Evolutionary conservation across 2,329 filamentous ascomycete species (phyloP).

Genomic region (Fusarium stilboides): DNA sequence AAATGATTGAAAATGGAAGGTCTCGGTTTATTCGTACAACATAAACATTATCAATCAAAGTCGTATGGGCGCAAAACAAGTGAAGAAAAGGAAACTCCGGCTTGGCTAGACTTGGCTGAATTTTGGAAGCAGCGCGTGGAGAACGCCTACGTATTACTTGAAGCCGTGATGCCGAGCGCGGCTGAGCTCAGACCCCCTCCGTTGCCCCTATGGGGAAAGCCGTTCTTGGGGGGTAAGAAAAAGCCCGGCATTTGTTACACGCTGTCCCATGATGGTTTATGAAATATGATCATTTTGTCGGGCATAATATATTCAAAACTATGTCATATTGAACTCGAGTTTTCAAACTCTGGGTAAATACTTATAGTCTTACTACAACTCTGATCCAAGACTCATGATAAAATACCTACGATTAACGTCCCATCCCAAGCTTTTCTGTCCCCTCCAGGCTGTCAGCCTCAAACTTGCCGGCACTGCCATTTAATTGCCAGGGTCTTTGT

Average conservation of each 20-base stretch:
- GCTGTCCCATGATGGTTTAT: too few relatives aligned
- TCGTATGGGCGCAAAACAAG: constrained; percentile 20
- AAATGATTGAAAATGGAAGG: constrained; percentile 12
- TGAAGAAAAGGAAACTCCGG: constrained; percentile 35
- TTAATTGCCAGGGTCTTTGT: constrained; percentile 47
- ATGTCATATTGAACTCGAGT: too few relatives aligned
- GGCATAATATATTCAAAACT: too few relatives aligned
- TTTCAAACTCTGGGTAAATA: too few relatives aligned
- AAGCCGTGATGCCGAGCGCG: constrained; percentile 52
- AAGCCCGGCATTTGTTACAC: too few relatives aligned
- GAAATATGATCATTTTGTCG: too few relatives aligned
- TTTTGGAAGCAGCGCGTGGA: constrained; percentile 49
- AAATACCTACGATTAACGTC: too few relatives aligned
- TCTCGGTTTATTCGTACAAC: constrained; percentile 37
- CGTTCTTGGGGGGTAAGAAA: background rate
- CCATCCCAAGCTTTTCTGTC: too few relatives aligned
- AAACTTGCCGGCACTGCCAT: constrained; percentile 28
- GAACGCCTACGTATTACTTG: constrained; percentile 47
- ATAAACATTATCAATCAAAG: constrained; percentile 42
- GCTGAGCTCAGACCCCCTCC: constrained; percentile 46
- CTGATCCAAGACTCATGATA: too few relatives aligned
- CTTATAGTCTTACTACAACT: too few relatives aligned
- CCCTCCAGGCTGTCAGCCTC: constrained; percentile 1
- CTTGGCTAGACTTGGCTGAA: constrained; percentile 39
- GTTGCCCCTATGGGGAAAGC: constrained; percentile 40